Base-by-base conservation (phyloP, 768 basidiomycete species). In the Xerocomus spinulosus region DNA sequence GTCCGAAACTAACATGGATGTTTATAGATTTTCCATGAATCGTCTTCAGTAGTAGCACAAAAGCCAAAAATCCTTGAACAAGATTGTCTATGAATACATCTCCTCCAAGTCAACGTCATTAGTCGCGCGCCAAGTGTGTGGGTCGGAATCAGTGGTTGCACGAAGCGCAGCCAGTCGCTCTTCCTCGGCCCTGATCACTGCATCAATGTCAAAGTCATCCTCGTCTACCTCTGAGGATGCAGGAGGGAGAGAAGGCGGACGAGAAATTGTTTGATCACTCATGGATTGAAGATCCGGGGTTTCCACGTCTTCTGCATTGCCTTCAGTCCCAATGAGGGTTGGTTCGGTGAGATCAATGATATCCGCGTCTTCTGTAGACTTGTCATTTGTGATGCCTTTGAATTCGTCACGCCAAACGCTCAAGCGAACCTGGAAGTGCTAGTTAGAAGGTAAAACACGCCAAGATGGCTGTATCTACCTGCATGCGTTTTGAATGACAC, bases 401-500 rank as follows among this genome's bases (percentile, higher is more conserved):
- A 76, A 78, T 62, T 89, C 83, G 61, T 92, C 87, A 46, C 78
- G 73, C 86, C 87, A 92, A 17, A 82, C 80, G n/a, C 83, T 79
- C 20, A 91, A 62, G 17, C 80, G 74, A 21, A 83, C 81, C 87
- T 89, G 50, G 53, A 21, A 9, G 42, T 39, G 44, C 40, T 33
- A 12, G 37, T 59, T 24, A 63, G 44, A 36, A 25, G 46, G 25
- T 5, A n/a, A 12, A 2, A 9, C 5, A 4, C 9, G 33, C 14
- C 28, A n/a, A 50, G 9, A 21, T 33, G 14, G 2, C 21, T 33
- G 35, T 30, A 26, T 80, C 52, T 61, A 96, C 95, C 68, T 86
- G 78, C 84, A 97, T 87, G 13, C 87, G 79, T 42, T 82, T 81
- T 6, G 87, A 84, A 55, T 88, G 87, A 61, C 91, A 96, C 10